Evolutionary conservation across 257 asterid genomes (phyloP), one percentile per base, ranked within the genome.

Genomic region (Handroanthus guayacan): DNA sequence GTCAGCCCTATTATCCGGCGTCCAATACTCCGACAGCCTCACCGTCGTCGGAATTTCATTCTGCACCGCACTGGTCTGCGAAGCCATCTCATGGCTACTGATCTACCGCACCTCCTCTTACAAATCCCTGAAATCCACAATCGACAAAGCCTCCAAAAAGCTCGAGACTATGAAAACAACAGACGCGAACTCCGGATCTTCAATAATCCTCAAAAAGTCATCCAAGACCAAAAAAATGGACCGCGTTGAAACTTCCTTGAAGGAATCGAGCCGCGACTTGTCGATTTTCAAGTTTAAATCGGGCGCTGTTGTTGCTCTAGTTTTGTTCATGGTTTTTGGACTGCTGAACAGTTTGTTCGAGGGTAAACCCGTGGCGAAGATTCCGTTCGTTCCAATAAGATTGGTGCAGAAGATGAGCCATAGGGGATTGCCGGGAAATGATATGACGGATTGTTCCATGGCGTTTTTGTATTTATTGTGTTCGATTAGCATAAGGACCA

Each of bases 381-480:
- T 95, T 10, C 99, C 99, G 4, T 95, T 95, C 58, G 90, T 89
- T 13, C 98, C 99, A 16, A 82, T 92, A 0, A 75, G 67, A 48
- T 48, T 95, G 79, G 91, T 95, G 45, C 99, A 95, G 94, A 95
- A 95, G 95, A 95, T 95, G 99, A 91, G 97, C 78, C 99, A 95
- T 50, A 86, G 99, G 48, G 99, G 99, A 6, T 85, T 95, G 86
- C 39, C 83, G 5, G 99, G 99, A 67, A 87, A 86, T 31, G 99
- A 95, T 62, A 88, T 89, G 99, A 95, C 98, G 54, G 99, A 95
- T 86, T 95, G 99, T 63, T 95, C 98, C 9, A 95, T 95, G 98
- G 97, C 98, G 44, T 95, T 95, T 78, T 50, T 95, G 87, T 95
- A 95, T 38, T 75, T 95, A 2, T 38, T 95, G 78, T 95, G 99